phyloP scores from a whole-genome alignment of 305 asterid genomes.

The Fraxinus albicans region DNA sequence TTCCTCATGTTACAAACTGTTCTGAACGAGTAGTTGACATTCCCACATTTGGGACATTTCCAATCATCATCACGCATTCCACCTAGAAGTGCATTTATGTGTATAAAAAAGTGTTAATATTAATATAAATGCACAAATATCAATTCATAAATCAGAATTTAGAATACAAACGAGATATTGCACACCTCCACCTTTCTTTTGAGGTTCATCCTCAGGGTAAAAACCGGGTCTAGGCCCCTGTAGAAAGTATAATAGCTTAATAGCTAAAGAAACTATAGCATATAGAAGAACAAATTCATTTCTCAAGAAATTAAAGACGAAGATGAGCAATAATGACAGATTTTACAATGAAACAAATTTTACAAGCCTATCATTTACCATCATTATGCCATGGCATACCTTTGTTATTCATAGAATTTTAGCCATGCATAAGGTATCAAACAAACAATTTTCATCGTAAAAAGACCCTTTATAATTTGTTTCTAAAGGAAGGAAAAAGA shows the following conservation, averaged over 20 bases:
- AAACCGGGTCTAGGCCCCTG: conserved; percentile 79
- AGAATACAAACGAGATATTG: conserved; percentile 5
- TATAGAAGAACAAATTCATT: background rate
- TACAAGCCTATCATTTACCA: background rate
- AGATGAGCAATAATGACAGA: background rate
- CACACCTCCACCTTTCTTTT: conserved; percentile 51
- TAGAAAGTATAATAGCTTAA: conserved; percentile 16
- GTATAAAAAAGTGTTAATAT: conserved; percentile 12
- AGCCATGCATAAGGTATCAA: background rate
- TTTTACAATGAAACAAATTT: background rate
- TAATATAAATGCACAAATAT: conserved; percentile 3
- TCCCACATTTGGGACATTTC: conserved; percentile 91
- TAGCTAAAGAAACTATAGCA: background rate
- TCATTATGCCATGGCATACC: conserved; percentile 1
- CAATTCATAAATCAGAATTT: conserved; percentile 17
- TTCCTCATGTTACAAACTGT: conserved; percentile 89
- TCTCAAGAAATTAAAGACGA: background rate
- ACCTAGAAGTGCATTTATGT: conserved; percentile 37
- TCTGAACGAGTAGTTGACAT: conserved; percentile 77
- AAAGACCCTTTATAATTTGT: background rate
- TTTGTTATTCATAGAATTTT: background rate
- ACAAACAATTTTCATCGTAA: background rate
- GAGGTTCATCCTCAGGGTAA: conserved; percentile 60
- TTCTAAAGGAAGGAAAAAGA: background rate
- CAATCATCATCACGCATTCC: conserved; percentile 87